Evolutionary conservation across 2,329 filamentous ascomycete genomes (phyloP).

Genomic region (Trichophyton schoenleinii): DNA sequence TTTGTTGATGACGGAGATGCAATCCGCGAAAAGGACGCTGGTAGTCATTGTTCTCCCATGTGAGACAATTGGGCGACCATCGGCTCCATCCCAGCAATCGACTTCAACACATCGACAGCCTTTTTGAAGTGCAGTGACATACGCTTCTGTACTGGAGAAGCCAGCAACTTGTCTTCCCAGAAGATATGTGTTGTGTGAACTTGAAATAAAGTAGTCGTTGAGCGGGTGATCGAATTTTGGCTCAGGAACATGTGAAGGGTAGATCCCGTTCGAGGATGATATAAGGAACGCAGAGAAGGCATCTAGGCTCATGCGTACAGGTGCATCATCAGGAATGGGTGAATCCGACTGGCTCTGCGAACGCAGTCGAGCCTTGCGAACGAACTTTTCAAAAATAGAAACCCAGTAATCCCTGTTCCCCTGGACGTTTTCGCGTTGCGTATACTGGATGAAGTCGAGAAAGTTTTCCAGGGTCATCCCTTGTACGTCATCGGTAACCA

Average conservation of each 20-base stretch:
- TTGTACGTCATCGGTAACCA: constrained; percentile 45
- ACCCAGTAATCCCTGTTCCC: constrained; percentile 56
- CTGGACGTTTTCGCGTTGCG: constrained; percentile 65
- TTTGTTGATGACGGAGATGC: constrained; percentile 83
- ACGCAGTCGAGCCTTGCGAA: constrained; percentile 45
- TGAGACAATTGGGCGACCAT: constrained; percentile 77
- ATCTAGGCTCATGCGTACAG: constrained; percentile 55
- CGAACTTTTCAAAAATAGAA: constrained; percentile 56
- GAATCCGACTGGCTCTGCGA: constrained; percentile 33
- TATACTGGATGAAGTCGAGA: constrained; percentile 56
- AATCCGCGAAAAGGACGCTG: constrained; percentile 78
- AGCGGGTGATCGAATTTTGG: constrained; percentile 66
- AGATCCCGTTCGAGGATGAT: constrained; percentile 59
- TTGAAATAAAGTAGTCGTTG: constrained; percentile 96
- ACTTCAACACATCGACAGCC: constrained; percentile 94
- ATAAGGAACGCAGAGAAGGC: constrained; percentile 67
- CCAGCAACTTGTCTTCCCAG: constrained; percentile 81
- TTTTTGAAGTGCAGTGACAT: constrained; percentile 74
- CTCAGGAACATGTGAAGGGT: constrained; percentile 48
- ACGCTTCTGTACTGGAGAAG: constrained; percentile 85
- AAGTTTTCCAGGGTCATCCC: constrained; percentile 66
- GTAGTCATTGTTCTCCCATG: constrained; percentile 85
- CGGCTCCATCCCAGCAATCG: constrained; percentile 90
- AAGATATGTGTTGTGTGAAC: constrained; percentile 96
- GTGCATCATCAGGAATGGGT: constrained; percentile 33